Percentiles rank a stretch among this genome's conserved stretches.
Evolutionary conservation across 768 basidiomycete species (phyloP).

Genomic region (Agaricus bisporus): DNA sequence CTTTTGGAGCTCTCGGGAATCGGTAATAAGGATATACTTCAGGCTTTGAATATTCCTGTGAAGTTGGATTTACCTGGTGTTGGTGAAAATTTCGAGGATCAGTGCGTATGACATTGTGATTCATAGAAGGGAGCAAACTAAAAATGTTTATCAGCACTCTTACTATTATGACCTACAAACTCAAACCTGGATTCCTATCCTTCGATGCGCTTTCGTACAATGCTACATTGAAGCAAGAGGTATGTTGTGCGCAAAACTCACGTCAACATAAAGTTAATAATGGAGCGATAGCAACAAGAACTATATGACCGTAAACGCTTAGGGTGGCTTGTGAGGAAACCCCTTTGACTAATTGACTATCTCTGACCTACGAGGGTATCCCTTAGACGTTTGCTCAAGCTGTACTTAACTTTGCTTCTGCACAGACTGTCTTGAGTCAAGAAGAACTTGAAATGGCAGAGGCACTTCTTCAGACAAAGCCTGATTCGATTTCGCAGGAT

Average conservation of each 20-base stretch:
- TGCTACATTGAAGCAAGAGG: conserved; percentile 20
- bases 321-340: conserved; percentile 23
- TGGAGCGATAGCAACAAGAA: conserved; percentile 19
- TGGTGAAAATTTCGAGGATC: conserved; percentile 54
- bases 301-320: conserved; percentile 18
- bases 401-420: conserved; percentile 22
- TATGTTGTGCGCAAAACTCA: conserved; percentile 7
- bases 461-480: conserved; percentile 19
- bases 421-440: conserved; percentile 18
- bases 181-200: conserved; percentile 22
- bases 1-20: conserved; percentile 58
- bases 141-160: conserved; percentile 16
- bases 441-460: conserved; percentile 19
- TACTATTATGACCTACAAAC: conserved; percentile 23
- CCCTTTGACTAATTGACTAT: not conserved
- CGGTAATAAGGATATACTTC: conserved; percentile 46
- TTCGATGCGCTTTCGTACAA: conserved; percentile 26
- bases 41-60: conserved; percentile 37
- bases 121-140: not conserved
- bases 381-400: conserved; percentile 24
- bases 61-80: conserved; percentile 50
- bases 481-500: conserved; percentile 20
- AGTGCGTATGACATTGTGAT: conserved; percentile 19
- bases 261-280: not conserved
- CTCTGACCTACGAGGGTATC: not conserved